These are phyloP conservation scores for Globisporangium mamillatum DNA, from an alignment of 352 stramenopile species.

Conservation along the genomic window DNA sequence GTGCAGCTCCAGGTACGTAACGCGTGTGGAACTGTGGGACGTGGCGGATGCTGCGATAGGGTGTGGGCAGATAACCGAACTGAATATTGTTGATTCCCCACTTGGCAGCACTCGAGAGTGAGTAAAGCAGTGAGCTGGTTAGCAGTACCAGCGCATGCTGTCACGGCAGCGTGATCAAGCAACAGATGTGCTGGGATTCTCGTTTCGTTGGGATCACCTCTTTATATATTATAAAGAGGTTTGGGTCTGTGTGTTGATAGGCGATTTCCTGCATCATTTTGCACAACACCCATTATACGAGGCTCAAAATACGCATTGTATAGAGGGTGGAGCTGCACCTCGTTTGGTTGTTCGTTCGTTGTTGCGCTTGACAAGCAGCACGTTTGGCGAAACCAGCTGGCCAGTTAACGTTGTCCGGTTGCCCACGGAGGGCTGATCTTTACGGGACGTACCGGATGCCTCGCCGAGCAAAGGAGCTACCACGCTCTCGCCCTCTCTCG, in stretches of 20 bases:
- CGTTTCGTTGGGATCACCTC: neutral
- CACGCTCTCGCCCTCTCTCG: neutral
- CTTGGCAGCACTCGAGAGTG: neutral
- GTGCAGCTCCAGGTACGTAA: neutral
- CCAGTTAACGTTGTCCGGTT: neutral
- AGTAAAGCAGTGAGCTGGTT: neutral
- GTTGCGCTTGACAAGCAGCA: neutral
- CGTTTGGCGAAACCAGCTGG: neutral
- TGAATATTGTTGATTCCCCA: neutral
- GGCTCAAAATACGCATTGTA: neutral
- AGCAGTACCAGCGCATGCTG: neutral
- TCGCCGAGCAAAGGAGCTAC: constrained; percentile 19
- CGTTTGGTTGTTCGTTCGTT: neutral
- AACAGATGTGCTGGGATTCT: neutral
- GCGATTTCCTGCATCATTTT: neutral
- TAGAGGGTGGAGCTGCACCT: neutral
- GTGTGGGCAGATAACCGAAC: neutral
- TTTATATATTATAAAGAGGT: neutral
- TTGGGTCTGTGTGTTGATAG: neutral
- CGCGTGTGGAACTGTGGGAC: neutral
- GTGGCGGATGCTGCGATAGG: neutral
- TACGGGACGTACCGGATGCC: constrained; percentile 16
- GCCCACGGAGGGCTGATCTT: constrained; percentile 10
- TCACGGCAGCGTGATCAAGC: neutral
- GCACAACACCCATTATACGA: neutral